Percentiles rank a stretch among this genome's conserved stretches.
phyloP scores from a whole-genome alignment of 805 yeast species.

The Priceomyces fermenticarens region DNA sequence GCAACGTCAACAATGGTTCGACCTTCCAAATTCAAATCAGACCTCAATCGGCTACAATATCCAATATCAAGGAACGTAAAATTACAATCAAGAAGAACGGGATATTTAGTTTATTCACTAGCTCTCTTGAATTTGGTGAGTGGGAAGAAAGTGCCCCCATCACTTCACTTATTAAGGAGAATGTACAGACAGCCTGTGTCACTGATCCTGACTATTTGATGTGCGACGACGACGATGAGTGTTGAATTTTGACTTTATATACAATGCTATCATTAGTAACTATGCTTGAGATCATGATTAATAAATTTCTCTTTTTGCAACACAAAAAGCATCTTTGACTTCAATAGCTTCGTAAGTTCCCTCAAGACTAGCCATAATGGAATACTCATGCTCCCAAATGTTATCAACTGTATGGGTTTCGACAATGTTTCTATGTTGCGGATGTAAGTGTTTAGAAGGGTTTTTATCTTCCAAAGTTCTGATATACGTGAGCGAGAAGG shows the following conservation, averaged over 20 bases:
- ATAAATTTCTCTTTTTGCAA: constrained; percentile 15
- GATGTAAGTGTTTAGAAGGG: constrained; percentile 14
- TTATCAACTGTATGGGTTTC: constrained; percentile 64
- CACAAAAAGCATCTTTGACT: constrained; percentile 82
- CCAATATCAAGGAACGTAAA: constrained; percentile 7
- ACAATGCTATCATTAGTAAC: constrained; percentile 1
- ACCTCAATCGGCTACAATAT: constrained; percentile 5
- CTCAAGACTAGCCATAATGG: constrained; percentile 75
- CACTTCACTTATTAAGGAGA: constrained; percentile 4
- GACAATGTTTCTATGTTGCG: constrained; percentile 25
- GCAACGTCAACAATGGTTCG: constrained; percentile 10
- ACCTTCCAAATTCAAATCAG: constrained; percentile 10
- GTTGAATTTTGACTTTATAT: background rate
- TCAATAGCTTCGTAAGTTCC: constrained; percentile 94
- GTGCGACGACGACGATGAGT: too few relatives aligned
- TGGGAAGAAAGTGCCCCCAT: constrained; percentile 11
- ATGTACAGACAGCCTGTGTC: constrained; percentile 13
- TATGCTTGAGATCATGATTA: constrained; percentile 1
- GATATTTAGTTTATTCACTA: constrained; percentile 2
- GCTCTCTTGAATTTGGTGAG: constrained; percentile 7
- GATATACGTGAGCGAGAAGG: constrained; percentile 81
- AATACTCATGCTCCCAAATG: constrained; percentile 66
- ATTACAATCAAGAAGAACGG: constrained; percentile 5
- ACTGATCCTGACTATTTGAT: constrained; percentile 7
- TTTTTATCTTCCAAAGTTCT: constrained; percentile 51